phyloP scores from a whole-genome alignment of 1,284 basidiomycete genomes.

The Puccinia polysora region DNA sequence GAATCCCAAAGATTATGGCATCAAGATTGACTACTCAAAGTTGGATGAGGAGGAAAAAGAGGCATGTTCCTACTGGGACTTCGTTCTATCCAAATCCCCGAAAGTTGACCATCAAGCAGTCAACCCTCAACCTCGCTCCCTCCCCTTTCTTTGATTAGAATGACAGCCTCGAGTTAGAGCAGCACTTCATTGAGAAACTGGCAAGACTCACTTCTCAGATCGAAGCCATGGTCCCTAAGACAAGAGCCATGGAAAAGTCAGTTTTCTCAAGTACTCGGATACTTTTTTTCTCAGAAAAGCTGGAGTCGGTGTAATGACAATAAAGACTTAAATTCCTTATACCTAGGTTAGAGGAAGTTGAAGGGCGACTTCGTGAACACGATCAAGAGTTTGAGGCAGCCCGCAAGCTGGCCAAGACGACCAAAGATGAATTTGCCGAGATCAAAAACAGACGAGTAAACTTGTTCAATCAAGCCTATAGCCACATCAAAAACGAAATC shows the following conservation, averaged over 20 bases:
- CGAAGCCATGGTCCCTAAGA: conserved; percentile 89
- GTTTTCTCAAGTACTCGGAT: conserved; percentile 46
- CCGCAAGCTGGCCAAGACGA: conserved; percentile 73
- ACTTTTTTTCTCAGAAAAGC: background rate
- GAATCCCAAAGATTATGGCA: conserved; percentile 73
- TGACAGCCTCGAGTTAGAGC: conserved; percentile 64
- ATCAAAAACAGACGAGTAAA: conserved; percentile 78
- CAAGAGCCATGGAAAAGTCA: conserved; percentile 86
- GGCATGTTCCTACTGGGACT: conserved; percentile 54
- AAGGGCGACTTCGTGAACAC: conserved; percentile 60
- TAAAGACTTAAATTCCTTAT: background rate
- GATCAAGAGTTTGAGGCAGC: conserved; percentile 60
- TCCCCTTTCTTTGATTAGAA: conserved; percentile 58
- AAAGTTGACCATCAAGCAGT: no score
- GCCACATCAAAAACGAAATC: conserved; percentile 88
- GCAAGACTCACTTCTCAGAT: conserved; percentile 72
- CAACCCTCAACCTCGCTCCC: no score
- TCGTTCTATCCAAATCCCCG: no score
- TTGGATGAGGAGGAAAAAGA: conserved; percentile 78
- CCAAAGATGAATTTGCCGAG: conserved; percentile 83
- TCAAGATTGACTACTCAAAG: conserved; percentile 75
- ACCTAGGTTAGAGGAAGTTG: conserved; percentile 80
- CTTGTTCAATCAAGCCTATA: conserved; percentile 91
- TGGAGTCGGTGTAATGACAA: conserved; percentile 19
- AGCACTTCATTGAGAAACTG: conserved; percentile 73